Conservation (phyloP, 495 filamentous ascomycete species). For the Letharia lupina region DNA sequence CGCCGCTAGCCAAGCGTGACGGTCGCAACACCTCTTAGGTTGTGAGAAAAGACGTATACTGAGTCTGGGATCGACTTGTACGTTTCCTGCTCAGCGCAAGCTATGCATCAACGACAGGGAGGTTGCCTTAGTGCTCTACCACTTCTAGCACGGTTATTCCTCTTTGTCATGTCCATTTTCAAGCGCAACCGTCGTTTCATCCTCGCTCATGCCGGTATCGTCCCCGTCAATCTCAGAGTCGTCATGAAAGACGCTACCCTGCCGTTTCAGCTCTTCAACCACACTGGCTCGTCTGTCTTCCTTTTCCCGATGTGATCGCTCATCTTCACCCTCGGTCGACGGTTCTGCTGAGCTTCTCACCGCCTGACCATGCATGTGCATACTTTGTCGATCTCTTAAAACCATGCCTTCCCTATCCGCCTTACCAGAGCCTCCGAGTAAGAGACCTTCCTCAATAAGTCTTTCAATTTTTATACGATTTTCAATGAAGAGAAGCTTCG, state of each 20-base stretch:
- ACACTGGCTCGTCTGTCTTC: conserved; percentile 34
- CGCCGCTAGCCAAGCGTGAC: not conserved
- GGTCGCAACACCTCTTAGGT: not conserved
- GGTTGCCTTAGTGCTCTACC: too few species aligned
- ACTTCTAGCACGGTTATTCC: conserved; percentile 1
- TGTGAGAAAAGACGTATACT: not conserved
- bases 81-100: not conserved
- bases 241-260: conserved; percentile 53
- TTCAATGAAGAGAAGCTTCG: conserved; percentile 80
- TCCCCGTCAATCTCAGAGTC: conserved; percentile 34
- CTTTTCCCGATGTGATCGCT: conserved; percentile 25
- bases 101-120: not conserved
- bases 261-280: conserved; percentile 51
- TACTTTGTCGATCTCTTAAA: conserved; percentile 3
- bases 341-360: conserved; percentile 11
- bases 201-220: conserved; percentile 23
- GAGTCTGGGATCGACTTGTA: not conserved
- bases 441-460: conserved; percentile 65
- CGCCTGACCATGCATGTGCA: conserved; percentile 16
- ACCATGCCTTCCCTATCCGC: conserved; percentile 4
- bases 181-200: conserved; percentile 11
- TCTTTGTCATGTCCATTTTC: conserved; percentile 17
- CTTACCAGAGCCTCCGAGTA: conserved; percentile 37
- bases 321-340: conserved; percentile 15
- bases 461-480: conserved; percentile 80